Conservation (phyloP, 805 yeast genomes). For the Citeromyces nyonsensis region DNA sequence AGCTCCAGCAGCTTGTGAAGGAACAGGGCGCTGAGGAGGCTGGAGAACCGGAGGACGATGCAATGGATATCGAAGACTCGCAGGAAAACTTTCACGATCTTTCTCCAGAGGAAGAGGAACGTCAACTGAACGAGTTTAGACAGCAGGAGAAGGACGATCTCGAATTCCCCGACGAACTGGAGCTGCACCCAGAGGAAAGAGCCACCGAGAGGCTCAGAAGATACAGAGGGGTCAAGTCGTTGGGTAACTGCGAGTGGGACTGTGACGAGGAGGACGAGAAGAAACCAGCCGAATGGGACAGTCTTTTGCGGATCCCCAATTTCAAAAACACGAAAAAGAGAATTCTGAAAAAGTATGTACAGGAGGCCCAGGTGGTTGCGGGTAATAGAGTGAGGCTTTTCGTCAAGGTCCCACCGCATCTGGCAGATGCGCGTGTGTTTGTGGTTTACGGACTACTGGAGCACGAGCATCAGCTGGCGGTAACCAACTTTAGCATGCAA, state of each 20-base stretch:
- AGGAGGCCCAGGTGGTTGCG: constrained; percentile 29
- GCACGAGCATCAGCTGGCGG: constrained; percentile 79
- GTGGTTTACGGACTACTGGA: constrained; percentile 60
- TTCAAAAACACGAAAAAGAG: constrained; percentile 64
- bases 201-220: constrained; percentile 63
- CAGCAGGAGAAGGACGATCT: constrained; percentile 64
- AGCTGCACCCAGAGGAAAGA: constrained; percentile 58
- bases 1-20: constrained; percentile 20
- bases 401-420: constrained; percentile 36
- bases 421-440: constrained; percentile 32
- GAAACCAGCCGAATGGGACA: constrained; percentile 61
- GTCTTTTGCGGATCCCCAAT: constrained; percentile 60
- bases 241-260: constrained; percentile 78
- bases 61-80: constrained; percentile 16
- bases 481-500: constrained; percentile 66
- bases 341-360: constrained; percentile 40
- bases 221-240: constrained; percentile 77
- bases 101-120: constrained; percentile 68
- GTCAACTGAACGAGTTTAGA: constrained; percentile 58
- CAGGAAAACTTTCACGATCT: constrained; percentile 52
- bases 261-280: constrained; percentile 66
- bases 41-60: constrained; percentile 15
- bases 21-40: constrained; percentile 20
- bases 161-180: constrained; percentile 94
- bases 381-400: constrained; percentile 53